Evolutionary conservation across 208 protist species (phyloP), one percentile per base, ranked within the genome.

Genomic region (Herpetomonas muscarum): DNA sequence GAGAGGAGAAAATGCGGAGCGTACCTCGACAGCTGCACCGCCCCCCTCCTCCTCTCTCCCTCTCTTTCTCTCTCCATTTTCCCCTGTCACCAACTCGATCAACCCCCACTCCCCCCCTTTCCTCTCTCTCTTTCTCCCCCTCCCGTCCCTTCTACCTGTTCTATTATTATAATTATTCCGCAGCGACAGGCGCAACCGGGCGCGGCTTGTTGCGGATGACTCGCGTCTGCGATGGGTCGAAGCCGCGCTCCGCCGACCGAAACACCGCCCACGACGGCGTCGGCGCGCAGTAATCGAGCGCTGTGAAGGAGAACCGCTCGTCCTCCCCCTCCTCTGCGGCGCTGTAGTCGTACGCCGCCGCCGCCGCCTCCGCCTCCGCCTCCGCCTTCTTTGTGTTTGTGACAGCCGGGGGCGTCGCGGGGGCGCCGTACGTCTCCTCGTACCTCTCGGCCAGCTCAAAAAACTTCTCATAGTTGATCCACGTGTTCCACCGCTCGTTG

Each of bases 391-490:
- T 4, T 9, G 10, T 4, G 19, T 46, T 19, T 4, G 22, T 6
- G 41, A 46, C 41, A 19, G 41, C 15, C 9, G 41, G 41, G 41
- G 19, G 41, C 50, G 36, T 30, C 47, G 22, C 29, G 21, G 26
- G 26, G n/a, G 19, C 26, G 28, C 37, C 57, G 7, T 50, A 2
- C 12, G 76, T 52, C 52, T 52, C 52, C 34, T 73, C 36, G 49
- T 81, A 69, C 47, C 51, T 56, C 25, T 74, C 67, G 1, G 82
- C 67, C 13, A 96, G 67, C 31, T 67, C 24, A 37, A 76, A 80
- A 55, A 96, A 96, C 61, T 79, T 81, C 9, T 86, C 76, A 58
- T 92, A 94, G 70, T 96, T 78, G 58, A 96, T 94, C 88, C 90
- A 96, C 17, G 90, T 96, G 70, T 96, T 79, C 87, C 87, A 94